phyloP scores from a whole-genome alignment of 2,329 filamentous ascomycete species.

The Cadophora sp. region DNA sequence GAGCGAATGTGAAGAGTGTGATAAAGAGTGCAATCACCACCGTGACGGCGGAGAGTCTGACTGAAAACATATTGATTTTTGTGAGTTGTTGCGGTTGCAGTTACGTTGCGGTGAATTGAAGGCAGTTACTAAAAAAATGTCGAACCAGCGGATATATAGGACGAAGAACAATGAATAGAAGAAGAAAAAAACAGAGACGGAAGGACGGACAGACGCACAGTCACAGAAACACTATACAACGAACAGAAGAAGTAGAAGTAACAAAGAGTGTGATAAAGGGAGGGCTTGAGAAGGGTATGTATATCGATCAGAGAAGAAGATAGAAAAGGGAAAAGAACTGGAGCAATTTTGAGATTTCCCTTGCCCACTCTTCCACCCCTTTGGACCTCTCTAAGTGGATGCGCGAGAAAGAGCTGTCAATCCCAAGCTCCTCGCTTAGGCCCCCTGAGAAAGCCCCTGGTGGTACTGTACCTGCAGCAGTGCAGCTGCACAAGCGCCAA shows the following conservation, averaged over 20 bases:
- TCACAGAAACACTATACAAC: neutral
- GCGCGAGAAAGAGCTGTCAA: neutral
- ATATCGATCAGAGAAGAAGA: constrained; percentile 2
- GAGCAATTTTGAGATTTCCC: constrained; percentile 16
- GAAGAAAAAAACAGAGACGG: neutral
- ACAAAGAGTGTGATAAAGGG: constrained; percentile 1
- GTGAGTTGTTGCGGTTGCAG: neutral
- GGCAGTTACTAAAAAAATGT: neutral
- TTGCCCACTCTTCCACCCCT: neutral
- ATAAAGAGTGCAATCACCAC: constrained; percentile 24
- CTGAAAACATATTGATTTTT: constrained; percentile 10
- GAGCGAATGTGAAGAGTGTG: constrained; percentile 23
- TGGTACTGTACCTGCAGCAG: constrained; percentile 12
- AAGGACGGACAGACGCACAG: neutral
- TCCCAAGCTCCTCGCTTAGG: constrained; percentile 9
- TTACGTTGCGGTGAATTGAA: neutral
- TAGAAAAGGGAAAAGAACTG: neutral
- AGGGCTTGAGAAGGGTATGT: constrained; percentile 5
- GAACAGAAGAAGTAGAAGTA: constrained; percentile 14
- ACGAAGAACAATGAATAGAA: constrained; percentile 13
- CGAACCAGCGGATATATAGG: constrained; percentile 14
- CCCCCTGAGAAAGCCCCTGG: constrained; percentile 11
- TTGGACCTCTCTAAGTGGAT: neutral
- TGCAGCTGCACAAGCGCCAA: constrained; percentile 14
- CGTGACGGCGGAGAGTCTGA: constrained; percentile 2